Base-by-base conservation (phyloP, 768 basidiomycete genomes). In the Amylocystis lapponica region DNA sequence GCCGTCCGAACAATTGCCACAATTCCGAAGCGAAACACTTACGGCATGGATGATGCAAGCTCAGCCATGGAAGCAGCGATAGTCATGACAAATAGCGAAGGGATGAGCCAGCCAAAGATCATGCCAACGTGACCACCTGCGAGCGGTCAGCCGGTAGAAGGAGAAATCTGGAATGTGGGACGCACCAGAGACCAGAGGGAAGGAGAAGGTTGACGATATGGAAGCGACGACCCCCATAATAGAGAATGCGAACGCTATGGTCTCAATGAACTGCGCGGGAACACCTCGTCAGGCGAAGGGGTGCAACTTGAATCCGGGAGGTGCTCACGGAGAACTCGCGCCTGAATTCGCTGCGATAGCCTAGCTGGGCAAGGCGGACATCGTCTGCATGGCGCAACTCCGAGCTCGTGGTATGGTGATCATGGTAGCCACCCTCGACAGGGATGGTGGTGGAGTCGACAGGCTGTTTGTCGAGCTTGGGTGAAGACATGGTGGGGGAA, bases 31-130 rank as follows among this genome's bases (percentile, higher is more conserved):
- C n/a, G 32, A 39, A 10, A 36, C 3, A 71, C 79, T 59, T 60
- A 86, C 83, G 84, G 83, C 83, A 86, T 86, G 2, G 82, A 73
- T 1, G 83, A 84, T 1, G 79, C 72, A 26, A 86, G 51, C 54
- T 86, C 84, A 3, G 83, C 83, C 70, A 86, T 78, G n/a, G 76
- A 81, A 13, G 79, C 68, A 3, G 84, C 83, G 13, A 86, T 70
- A 5, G 72, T 68, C 65, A 79, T 68, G 21, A 86, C 84, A 47
- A 86, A 86, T 35, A 79, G 63, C 50, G 70, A 72, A 5, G 83
- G 84, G 50, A 85, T 81, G 21, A 85, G 62, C 84, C 83, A 86
- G 27, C 83, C 84, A 66, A 79, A 86, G 16, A 85, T 74, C 72
- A 86, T 78, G 13, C 84, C 84, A 19, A 83, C 81, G 61, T 86